Conservation (phyloP, 208 protist genomes). For the Acanthamoeba sp. region DNA sequence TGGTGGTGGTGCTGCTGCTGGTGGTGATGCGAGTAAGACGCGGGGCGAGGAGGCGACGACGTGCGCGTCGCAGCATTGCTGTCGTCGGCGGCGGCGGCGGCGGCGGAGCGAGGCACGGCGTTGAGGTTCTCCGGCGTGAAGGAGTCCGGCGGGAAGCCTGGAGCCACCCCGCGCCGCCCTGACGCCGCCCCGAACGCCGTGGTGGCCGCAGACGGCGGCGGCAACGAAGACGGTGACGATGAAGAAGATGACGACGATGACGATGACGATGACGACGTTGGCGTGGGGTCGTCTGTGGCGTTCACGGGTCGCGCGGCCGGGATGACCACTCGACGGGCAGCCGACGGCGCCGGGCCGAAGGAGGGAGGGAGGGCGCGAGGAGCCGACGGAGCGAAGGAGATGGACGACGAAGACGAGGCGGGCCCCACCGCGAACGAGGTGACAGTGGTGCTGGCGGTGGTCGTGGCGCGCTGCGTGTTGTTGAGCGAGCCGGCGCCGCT, state of each 20-base stretch:
- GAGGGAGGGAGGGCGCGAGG: neutral
- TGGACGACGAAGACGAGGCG: neutral
- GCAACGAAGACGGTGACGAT: neutral
- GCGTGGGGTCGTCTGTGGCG: neutral
- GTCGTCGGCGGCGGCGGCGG: neutral
- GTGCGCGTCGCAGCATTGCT: neutral
- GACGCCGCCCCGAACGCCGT: neutral
- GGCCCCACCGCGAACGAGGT: neutral
- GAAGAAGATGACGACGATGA: too few species aligned
- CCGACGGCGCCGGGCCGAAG: too few species aligned
- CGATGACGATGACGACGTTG: neutral
- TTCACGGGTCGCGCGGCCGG: neutral
- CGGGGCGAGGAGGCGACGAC: neutral
- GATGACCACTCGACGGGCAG: neutral
- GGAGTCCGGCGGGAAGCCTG: neutral
- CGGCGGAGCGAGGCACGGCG: neutral
- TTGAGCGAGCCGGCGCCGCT: neutral
- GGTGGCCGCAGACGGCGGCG: neutral
- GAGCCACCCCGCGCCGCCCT: neutral
- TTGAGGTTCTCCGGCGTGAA: neutral
- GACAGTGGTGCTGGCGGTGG: neutral
- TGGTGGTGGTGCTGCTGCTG: neutral
- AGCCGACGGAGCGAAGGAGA: neutral
- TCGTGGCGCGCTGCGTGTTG: neutral
- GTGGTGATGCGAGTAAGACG: too few species aligned